Percentiles rank a stretch among this genome's conserved stretches.
Evolutionary conservation across 1,139 yeast genomes (phyloP).

Genomic region (Taphrina flavorubra): DNA sequence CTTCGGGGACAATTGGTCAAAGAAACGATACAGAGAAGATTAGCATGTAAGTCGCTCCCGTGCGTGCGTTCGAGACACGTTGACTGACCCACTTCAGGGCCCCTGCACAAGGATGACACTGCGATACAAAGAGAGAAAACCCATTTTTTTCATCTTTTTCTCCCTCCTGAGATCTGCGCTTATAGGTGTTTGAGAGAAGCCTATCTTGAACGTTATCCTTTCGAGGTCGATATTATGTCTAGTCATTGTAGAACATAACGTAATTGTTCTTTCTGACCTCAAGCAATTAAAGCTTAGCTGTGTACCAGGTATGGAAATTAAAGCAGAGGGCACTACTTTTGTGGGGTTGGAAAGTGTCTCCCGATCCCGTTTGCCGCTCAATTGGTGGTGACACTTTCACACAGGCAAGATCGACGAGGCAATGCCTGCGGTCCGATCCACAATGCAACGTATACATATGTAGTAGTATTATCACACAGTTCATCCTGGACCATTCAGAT

Average conservation of each 20-base stretch:
- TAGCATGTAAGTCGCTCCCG: constrained; percentile 61
- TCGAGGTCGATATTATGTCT: too few species aligned
- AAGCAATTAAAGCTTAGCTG: too few species aligned
- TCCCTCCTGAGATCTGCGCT: too few species aligned
- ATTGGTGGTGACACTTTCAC: not conserved
- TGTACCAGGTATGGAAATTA: too few species aligned
- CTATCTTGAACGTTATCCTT: too few species aligned
- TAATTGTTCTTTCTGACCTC: too few species aligned
- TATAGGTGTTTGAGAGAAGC: too few species aligned
- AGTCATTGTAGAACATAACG: too few species aligned
- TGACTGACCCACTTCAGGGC: constrained; percentile 56
- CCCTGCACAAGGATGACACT: constrained; percentile 99
- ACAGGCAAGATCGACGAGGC: constrained; percentile 1
- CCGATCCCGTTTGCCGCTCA: not conserved
- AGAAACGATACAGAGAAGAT: constrained; percentile 96
- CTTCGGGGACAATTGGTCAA: constrained; percentile 41
- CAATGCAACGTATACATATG: too few species aligned
- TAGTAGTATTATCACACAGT: too few species aligned
- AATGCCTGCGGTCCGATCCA: not conserved
- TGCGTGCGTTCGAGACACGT: constrained; percentile 9
- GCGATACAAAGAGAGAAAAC: constrained; percentile 85
- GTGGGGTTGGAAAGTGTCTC: constrained; percentile 3
- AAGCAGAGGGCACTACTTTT: not conserved
- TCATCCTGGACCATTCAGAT: too few species aligned
- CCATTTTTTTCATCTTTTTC: constrained; percentile 61